Evolutionary conservation across 192 early-diverging fungal species (phyloP).

Genomic region (Umbelopsis isabellina): DNA sequence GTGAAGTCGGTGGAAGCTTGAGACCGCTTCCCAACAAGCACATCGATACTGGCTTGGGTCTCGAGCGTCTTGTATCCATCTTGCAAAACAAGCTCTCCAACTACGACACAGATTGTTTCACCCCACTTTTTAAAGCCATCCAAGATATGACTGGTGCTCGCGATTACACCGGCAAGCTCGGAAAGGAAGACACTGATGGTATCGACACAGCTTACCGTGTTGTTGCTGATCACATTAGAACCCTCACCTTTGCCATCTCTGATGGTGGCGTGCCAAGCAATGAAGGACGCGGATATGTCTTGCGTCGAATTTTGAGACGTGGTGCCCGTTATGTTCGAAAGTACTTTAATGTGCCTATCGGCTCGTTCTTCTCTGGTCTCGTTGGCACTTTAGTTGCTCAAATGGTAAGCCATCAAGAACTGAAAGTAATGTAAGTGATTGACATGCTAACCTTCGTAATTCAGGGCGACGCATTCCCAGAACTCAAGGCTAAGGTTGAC

Average conservation of each 20-base stretch:
- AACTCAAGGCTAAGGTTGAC: constrained; percentile 74
- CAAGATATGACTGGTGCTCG: constrained; percentile 86
- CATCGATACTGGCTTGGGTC: constrained; percentile 98
- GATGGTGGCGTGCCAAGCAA: constrained; percentile 97
- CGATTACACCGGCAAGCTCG: constrained; percentile 84
- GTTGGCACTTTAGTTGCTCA: constrained; percentile 89
- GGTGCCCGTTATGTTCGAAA: constrained; percentile 94
- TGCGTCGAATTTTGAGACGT: constrained; percentile 93
- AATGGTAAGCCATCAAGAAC: constrained; percentile 65
- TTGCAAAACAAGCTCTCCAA: constrained; percentile 95
- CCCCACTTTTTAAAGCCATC: constrained; percentile 80
- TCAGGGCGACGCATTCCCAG: constrained; percentile 88
- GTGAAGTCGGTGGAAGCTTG: constrained; percentile 86
- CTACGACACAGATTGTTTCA: constrained; percentile 96
- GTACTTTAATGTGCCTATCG: constrained; percentile 88
- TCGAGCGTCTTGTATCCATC: constrained; percentile 93
- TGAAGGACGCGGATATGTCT: constrained; percentile 97
- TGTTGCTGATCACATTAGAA: constrained; percentile 96
- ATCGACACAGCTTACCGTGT: constrained; percentile 99
- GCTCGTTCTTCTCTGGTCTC: constrained; percentile 90
- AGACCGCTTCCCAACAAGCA: constrained; percentile 93
- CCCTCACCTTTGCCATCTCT: constrained; percentile 93
- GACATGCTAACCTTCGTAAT: background rate
- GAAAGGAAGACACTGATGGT: constrained; percentile 90
- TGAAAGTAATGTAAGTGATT: constrained; percentile 11